Evolutionary conservation across 1,284 basidiomycete genomes (phyloP).

Genomic region (Amylostereum chailletii): DNA sequence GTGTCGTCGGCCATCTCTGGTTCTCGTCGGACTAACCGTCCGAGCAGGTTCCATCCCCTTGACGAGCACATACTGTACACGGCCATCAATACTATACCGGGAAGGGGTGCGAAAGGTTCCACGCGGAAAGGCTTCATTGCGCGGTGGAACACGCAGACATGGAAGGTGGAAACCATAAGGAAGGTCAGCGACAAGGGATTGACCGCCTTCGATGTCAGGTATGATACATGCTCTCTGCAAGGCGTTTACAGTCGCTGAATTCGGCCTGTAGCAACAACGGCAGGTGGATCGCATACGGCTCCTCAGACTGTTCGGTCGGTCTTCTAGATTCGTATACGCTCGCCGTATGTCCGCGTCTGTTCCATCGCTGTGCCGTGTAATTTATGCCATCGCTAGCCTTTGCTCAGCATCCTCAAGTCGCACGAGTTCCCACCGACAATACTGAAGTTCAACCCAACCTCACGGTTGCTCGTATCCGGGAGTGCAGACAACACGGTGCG

Average conservation of each 20-base stretch:
- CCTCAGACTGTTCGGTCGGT: conserved; percentile 82
- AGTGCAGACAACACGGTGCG: conserved; percentile 90
- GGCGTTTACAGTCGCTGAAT: not conserved
- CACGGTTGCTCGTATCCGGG: conserved; percentile 80
- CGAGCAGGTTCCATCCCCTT: conserved; percentile 49
- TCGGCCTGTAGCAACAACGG: conserved; percentile 60
- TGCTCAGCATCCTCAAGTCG: conserved; percentile 83
- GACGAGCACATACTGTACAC: conserved; percentile 56
- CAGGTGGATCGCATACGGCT: conserved; percentile 76
- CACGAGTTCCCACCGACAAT: conserved; percentile 94
- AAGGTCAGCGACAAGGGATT: conserved; percentile 72
- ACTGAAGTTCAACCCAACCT: conserved; percentile 79
- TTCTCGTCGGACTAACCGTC: conserved; percentile 1
- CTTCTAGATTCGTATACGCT: conserved; percentile 78
- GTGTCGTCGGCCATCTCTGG: not conserved
- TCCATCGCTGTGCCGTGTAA: conserved; percentile 1
- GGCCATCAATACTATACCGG: conserved; percentile 65
- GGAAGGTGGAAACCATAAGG: conserved; percentile 43
- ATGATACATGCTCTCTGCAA: conserved; percentile 11
- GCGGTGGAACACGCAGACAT: conserved; percentile 56
- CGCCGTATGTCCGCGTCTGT: conserved; percentile 42
- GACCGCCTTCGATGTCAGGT: conserved; percentile 87
- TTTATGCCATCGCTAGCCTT: conserved; percentile 45
- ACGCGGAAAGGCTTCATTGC: conserved; percentile 52
- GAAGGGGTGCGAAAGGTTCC: conserved; percentile 34